These are phyloP conservation scores for Phlyctochytrium arcticum DNA, from an alignment of 192 early-diverging fungal genomes.

Conservation along the genomic window DNA sequence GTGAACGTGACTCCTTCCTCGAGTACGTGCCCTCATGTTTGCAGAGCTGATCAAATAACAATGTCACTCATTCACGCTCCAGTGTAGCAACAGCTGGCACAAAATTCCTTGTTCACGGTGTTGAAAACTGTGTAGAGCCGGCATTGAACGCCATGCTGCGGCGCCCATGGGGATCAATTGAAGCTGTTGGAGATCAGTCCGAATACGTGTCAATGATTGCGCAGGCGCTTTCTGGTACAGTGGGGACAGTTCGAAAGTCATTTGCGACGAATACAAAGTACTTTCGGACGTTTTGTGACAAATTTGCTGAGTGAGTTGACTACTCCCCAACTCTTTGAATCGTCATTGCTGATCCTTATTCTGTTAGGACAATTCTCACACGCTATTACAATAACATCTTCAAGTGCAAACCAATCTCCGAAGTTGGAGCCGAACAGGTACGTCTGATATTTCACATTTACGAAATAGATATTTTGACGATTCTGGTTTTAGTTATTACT, in stretches of 20 bases:
- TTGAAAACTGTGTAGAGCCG: constrained; percentile 67
- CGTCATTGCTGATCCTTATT: not conserved
- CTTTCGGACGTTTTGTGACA: constrained; percentile 87
- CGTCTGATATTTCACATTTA: not conserved
- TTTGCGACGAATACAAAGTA: constrained; percentile 68
- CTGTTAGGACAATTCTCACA: constrained; percentile 61
- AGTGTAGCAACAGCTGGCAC: constrained; percentile 60
- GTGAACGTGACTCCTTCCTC: constrained; percentile 76
- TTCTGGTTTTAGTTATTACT: constrained; percentile 64
- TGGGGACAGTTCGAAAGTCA: constrained; percentile 54
- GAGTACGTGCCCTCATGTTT: constrained; percentile 44
- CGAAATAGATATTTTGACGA: not conserved
- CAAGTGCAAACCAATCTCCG: constrained; percentile 77
- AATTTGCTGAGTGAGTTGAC: constrained; percentile 74
- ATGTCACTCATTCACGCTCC: not conserved
- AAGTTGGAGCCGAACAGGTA: constrained; percentile 93
- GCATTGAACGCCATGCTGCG: constrained; percentile 70
- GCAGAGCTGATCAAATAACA: not conserved
- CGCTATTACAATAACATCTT: constrained; percentile 68
- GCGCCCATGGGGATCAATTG: constrained; percentile 74
- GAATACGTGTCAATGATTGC: constrained; percentile 74
- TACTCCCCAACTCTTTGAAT: not conserved
- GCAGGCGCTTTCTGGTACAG: constrained; percentile 48
- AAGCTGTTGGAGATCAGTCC: constrained; percentile 92
- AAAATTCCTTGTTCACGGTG: constrained; percentile 58